Evolutionary conservation across 2,329 filamentous ascomycete genomes (phyloP).

Genomic region (Ceratocystis cubensis): DNA sequence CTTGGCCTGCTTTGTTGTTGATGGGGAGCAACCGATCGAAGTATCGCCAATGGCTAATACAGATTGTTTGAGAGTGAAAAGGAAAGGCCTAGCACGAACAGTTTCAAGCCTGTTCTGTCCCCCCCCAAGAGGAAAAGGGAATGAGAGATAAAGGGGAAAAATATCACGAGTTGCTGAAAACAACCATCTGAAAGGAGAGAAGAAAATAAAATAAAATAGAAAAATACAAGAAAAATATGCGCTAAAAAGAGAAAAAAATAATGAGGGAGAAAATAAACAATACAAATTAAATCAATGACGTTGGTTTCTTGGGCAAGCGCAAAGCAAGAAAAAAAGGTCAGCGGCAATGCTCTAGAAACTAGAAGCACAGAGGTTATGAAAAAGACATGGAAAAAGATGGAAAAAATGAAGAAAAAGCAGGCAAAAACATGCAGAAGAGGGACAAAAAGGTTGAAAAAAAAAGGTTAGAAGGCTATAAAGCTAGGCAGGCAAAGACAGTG

Average conservation of each 20-base stretch:
- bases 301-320: not conserved
- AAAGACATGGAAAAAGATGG: not conserved
- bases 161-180: not conserved
- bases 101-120: no score
- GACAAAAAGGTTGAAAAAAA: not conserved
- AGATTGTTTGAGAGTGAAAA: no score
- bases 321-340: not conserved
- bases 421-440: not conserved
- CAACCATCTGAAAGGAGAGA: not conserved
- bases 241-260: not conserved
- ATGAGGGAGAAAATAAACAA: not conserved
- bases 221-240: not conserved
- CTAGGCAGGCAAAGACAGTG: not conserved
- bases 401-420: not conserved
- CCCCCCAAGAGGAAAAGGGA: not conserved
- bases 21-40: not conserved
- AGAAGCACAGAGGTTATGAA: no score
- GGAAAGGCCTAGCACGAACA: no score
- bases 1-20: not conserved
- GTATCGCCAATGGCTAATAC: no score
- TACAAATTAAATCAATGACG: slow-evolving; percentile 5
- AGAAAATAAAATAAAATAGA: not conserved
- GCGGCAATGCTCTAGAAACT: no score
- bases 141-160: not conserved
- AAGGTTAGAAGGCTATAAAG: not conserved